Evolutionary conservation across 2,329 filamentous ascomycete species (phyloP), one percentile per base, ranked within the genome.

Genomic region (Clonostachys sp.): DNA sequence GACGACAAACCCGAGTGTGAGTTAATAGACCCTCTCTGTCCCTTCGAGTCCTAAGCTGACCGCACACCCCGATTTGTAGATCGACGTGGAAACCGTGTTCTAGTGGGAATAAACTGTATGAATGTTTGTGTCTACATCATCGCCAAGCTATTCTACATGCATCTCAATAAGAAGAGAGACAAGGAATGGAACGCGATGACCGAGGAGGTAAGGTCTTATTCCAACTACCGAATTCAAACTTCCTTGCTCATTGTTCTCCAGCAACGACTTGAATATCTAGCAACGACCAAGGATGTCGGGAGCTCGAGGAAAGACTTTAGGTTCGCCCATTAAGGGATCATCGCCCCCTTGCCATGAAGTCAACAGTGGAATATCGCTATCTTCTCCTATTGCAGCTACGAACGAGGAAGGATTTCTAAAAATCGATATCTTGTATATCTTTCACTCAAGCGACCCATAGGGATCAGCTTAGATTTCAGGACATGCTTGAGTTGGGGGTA

Each of bases 71-170:
- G 13, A 36, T 24, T n/a, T 17, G 46, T 9, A 47, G 45, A 51
- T 24, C 41, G 44, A 4, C 42, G 71, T 1, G 81, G 80, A 2
- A 84, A 85, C 54, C 71, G 67, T 40, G 67, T 74, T 1, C 59
- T 84, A 2, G 67, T 85, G n/a, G 73, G 55, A 0, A 66, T 83
- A n/a, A 63, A 55, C 14, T 59, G 56, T 45, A 59, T 60, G 53
- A 66, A 67, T 42, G 56, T 64, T 16, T 53, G 53, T 2, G 44
- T 66, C 13, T 63, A 63, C 38, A 24, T 57, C 2, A 24, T 57
- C 5, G 58, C 61, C 9, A 66, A 65, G 56, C 41, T 41, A 1
- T 67, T 64, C 52, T 61, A 70, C 48, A 55, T 66, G 6, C 57
- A 54, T 48, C 59, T 65, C 13, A 48, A 48, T 42, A 41, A 17